These are phyloP conservation scores for Musa balbisiana DNA, from an alignment of 202 grass and related monocot species.

Conservation along the genomic window DNA sequence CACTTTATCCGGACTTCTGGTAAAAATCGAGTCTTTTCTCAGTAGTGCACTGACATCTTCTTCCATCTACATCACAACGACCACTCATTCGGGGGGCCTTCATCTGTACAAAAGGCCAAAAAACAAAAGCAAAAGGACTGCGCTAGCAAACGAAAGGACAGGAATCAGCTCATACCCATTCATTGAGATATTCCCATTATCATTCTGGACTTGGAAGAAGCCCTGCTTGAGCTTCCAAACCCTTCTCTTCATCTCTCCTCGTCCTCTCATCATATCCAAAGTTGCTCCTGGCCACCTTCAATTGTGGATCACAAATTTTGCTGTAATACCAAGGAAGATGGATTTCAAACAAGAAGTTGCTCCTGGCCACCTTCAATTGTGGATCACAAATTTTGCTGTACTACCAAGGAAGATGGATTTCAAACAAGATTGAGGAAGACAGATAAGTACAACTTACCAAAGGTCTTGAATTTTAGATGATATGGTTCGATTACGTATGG, in stretches of 20 bases:
- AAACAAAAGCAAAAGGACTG: background rate
- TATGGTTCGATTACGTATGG: background rate
- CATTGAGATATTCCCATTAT: conserved; percentile 2
- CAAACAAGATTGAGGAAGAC: background rate
- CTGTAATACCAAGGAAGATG: conserved; percentile 19
- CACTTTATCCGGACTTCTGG: no score
- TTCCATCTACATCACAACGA: background rate
- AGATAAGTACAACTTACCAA: background rate
- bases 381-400: conserved; percentile 28
- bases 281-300: conserved; percentile 17
- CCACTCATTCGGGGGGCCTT: background rate
- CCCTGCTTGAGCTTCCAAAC: background rate
- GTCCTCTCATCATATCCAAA: background rate
- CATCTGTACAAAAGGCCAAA: background rate
- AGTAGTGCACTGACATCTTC: background rate
- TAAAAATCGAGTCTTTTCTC: no score
- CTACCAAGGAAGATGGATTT: conserved; percentile 7
- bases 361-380: conserved; percentile 18
- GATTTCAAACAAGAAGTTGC: background rate
- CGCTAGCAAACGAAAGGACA: conserved; percentile 3
- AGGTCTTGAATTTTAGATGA: background rate
- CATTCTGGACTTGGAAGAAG: background rate
- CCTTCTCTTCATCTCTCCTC: background rate
- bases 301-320: conserved; percentile 31
- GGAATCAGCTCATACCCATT: background rate